Evolutionary conservation across 345 rosid species (phyloP), one percentile per base, ranked within the genome.

Genomic region (Mangifera indica): DNA sequence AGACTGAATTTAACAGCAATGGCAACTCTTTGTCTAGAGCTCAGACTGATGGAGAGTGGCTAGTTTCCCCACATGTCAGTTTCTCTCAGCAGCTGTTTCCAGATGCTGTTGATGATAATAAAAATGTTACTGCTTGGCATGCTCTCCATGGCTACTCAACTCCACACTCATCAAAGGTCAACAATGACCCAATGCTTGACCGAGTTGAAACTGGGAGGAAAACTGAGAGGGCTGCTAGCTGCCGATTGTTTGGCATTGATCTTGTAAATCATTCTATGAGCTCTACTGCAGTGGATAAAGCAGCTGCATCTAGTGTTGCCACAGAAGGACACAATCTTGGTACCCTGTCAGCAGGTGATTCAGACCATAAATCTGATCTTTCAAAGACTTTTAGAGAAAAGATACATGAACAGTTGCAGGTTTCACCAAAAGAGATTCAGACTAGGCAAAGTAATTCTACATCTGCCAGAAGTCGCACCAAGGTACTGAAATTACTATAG

Each of bases 171-270:
- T 65, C 85, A 44, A 84, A 78, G 70, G 44, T 67, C 65, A 82
- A 81, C 63, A 70, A 68, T 76, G 86, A 87, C 20, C 64, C 62
- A 20, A 37, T 78, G 72, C 77, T 77, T 73, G 86, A 78, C 69
- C 80, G 77, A 58, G 66, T 46, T 67, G 85, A 82, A 49, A 81
- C 72, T 20, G 82, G 79, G 66, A 89, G 78, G 81, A 87, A 85
- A 74, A 76, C 72, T 0, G 93, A 87, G 85, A 78, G 63, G 32
- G 64, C 81, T 18, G 10, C 78, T 42, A 80, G 78, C 40, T 93
- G 80, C 74, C 81, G 97, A 58, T 81, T 93, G 78, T 93, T 93
- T 71, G 98, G 98, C 56, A 76, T 93, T 67, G 93, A 91, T 52
- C 81, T 93, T 63, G 88, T 81, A 53, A 85, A 82, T 76, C 80